Evolutionary conservation across 345 rosid species (phyloP), one percentile per base, ranked within the genome.

Genomic region (Aquilaria malaccensis): DNA sequence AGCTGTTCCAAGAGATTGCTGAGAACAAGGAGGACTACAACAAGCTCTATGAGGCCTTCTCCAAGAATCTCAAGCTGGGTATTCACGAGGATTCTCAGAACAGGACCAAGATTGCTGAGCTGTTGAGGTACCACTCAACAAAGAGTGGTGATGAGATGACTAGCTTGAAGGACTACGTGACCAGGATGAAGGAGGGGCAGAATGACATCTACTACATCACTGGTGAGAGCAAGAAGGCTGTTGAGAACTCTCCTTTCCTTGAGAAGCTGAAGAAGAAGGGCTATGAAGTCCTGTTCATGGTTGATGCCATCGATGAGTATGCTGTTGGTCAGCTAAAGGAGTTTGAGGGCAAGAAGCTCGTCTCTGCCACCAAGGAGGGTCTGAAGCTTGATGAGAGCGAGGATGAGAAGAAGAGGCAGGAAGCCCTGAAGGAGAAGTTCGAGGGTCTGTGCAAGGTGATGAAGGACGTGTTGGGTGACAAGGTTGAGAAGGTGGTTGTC

Each of bases 111-210:
- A 45, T 77, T 43, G 66, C 66, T 53, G 66, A 63, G 11, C 50
- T 77, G 77, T 62, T 77, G 9, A 73, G 78, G 33, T 73, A 43
- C 57, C 13, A 77, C 53, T 77, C 81, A 6, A 73, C 75, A 10
- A 77, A 67, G 73, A 77, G 81, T 37, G 73, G 76, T 45, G 78
- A 77, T 50, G 76, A 77, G 66, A 73, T 77, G 78, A 77, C 81
- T 22, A 73, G 73, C 60, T 65, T 77, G 68, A 77, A 77, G 64
- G 88, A 83, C 61, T 83, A 83, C 30, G 85, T 83, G 14, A 83
- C 85, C 30, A 72, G 88, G 63, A 83, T 83, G 85, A 81, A 83
- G 56, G 88, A 76, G 58, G 83, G 83, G 3, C 85, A 83, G 63
- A 81, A 79, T 68, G 82, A 83, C 64, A 81, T 83, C 2, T 83